Evolutionary conservation across 495 filamentous ascomycete species (phyloP), one percentile per base, ranked within the genome.

Genomic region (Choiromyces venosus): DNA sequence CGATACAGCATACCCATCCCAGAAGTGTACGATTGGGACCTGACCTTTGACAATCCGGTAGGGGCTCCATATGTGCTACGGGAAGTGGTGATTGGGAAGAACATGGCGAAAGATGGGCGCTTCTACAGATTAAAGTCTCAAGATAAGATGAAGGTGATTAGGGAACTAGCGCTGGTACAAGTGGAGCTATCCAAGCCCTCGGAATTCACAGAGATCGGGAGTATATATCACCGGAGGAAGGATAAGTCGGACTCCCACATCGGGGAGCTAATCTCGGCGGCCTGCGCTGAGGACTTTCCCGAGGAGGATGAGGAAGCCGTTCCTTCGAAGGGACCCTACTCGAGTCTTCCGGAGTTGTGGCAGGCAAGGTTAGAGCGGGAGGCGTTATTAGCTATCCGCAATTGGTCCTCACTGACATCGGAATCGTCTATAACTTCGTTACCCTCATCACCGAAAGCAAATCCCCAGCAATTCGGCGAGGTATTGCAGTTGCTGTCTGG

Each of bases 151-250:
- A 80, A 80, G 52, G 74, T 80, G 39, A 78, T 80, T 25, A 80
- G 72, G 33, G 78, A 80, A 67, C 67, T 80, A 39, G 79, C 79
- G 3, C 37, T 74, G 2, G 79, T 80, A 35, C 79, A 80, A 61
- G 79, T 78, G n/a, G 79, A 80, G 56, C 74, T 81, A 16, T 81
- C 79, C 2, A 78, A 81, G 39, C 79, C 79, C 14, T 78, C 79
- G 1, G 79, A 81, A 74, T 81, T 81, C 67, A 72, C 73, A 38
- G 68, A 81, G 35, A 76, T 81, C 37, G 79, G 79, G 40, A 79
- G 75, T 65, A 81, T 81, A 71, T 81, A 81, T 69, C 69, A 73
- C 25, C 71, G 37, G 37, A 67, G 74, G 64, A 72, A 77, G 29
- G 72, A 64, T 25, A 67, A 65, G 19, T 69, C 70, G 42, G 71